phyloP scores from a whole-genome alignment of 805 yeast species.

The Yueomyces sp. region DNA sequence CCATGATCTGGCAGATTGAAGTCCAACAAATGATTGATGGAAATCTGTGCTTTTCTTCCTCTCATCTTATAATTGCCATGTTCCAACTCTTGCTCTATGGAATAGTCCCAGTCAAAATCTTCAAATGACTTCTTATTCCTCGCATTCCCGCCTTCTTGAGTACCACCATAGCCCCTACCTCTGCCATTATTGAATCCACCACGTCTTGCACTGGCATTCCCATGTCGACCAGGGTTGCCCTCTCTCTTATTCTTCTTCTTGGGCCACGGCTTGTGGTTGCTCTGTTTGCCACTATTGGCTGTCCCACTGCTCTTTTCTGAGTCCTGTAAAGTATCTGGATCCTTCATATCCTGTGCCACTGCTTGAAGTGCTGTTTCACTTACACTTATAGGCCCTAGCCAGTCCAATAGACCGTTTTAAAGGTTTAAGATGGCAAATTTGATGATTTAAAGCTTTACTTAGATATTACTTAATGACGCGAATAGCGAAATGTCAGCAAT shows the following conservation, averaged over 20 bases:
- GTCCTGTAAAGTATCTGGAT: too few relatives aligned
- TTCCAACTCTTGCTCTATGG: conserved; percentile 25
- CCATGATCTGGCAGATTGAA: conserved; percentile 36
- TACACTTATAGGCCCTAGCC: too few relatives aligned
- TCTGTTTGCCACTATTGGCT: too few relatives aligned
- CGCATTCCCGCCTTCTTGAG: not conserved
- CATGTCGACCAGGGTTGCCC: not conserved
- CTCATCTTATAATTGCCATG: conserved; percentile 22
- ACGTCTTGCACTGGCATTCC: not conserved
- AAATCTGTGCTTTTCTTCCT: conserved; percentile 32
- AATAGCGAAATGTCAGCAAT: too few relatives aligned
- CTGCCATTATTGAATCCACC: conserved; percentile 1
- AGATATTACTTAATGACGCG: too few relatives aligned
- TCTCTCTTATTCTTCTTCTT: not conserved
- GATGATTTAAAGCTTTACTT: too few relatives aligned
- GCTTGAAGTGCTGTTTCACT: too few relatives aligned
- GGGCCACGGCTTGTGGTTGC: not conserved
- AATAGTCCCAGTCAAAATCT: conserved; percentile 14
- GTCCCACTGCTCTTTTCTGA: too few relatives aligned
- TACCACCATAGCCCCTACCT: not conserved
- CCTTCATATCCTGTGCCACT: too few relatives aligned
- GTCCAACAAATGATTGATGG: conserved; percentile 54
- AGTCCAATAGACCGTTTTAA: too few relatives aligned
- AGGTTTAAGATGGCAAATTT: too few relatives aligned
- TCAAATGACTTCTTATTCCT: not conserved